Percentiles rank a stretch among this genome's conserved stretches.
Conservation (phyloP, 208 protist genomes). For the Leishmania guyanensis region DNA sequence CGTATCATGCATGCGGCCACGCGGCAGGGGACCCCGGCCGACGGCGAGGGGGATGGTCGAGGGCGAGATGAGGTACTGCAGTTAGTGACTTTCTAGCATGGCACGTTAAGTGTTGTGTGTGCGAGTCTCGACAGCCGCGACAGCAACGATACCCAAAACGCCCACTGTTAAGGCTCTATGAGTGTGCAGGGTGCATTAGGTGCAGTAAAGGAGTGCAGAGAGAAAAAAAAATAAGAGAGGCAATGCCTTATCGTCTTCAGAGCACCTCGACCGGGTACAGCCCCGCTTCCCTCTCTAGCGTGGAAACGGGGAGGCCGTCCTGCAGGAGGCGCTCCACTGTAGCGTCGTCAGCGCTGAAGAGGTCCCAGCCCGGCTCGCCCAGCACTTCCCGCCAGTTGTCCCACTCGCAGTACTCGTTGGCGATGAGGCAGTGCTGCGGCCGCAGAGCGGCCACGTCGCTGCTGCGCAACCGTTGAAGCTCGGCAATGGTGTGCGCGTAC, state of each 20-base stretch:
- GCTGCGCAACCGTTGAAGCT: constrained; percentile 47
- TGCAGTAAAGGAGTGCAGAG: not conserved
- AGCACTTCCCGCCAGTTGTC: constrained; percentile 76
- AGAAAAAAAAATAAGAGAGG: not conserved
- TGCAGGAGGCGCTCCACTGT: constrained; percentile 43
- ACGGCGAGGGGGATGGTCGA: not conserved
- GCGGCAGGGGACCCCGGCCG: not conserved
- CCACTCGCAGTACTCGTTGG: constrained; percentile 65
- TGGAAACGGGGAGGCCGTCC: constrained; percentile 19
- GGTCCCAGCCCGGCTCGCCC: constrained; percentile 69
- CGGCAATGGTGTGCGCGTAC: constrained; percentile 68
- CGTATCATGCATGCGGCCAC: not conserved
- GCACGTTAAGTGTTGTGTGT: not conserved
- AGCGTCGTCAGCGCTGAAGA: constrained; percentile 45
- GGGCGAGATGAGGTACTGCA: not conserved
- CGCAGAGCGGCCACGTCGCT: constrained; percentile 39
- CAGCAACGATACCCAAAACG: not conserved
- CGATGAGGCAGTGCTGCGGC: constrained; percentile 55
- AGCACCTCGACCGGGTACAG: constrained; percentile 20
- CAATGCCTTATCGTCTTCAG: not conserved
- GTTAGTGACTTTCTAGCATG: not conserved
- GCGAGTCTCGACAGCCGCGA: not conserved
- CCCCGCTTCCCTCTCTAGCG: constrained; percentile 4
- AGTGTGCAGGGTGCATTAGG: not conserved
- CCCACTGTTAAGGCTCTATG: not conserved